Conservation (phyloP, 1,284 basidiomycete species). For the Macrocystidia cucumis region DNA sequence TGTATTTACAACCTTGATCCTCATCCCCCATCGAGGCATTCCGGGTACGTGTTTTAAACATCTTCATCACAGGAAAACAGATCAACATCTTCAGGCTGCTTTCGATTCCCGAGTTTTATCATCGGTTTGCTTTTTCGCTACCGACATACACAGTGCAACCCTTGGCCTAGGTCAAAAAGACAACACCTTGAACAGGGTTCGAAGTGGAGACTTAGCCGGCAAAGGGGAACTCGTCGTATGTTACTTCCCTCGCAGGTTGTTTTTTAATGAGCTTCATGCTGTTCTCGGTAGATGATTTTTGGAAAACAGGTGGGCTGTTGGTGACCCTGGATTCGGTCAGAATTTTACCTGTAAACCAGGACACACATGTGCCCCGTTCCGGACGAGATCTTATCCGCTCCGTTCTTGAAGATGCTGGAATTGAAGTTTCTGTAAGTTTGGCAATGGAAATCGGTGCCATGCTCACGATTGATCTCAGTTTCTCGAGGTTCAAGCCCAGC, state of each 20-base stretch:
- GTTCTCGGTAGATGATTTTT: constrained; percentile 70
- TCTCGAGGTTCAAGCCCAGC: constrained; percentile 88
- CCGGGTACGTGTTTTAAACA: constrained; percentile 30
- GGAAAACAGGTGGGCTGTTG: constrained; percentile 73
- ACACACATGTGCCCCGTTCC: constrained; percentile 82
- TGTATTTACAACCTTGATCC: background rate
- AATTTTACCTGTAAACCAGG: constrained; percentile 38
- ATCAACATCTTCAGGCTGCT: constrained; percentile 48
- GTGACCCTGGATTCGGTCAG: constrained; percentile 1
- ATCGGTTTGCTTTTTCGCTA: constrained; percentile 89
- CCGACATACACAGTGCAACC: constrained; percentile 81
- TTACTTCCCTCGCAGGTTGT: constrained; percentile 6
- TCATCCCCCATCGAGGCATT: constrained; percentile 38
- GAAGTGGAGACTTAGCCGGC: constrained; percentile 64
- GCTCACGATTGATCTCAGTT: constrained; percentile 43
- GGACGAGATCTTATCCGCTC: constrained; percentile 81
- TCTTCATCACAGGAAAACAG: constrained; percentile 1
- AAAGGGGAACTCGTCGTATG: constrained; percentile 81
- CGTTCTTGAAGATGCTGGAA: constrained; percentile 71
- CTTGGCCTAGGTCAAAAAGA: constrained; percentile 83
- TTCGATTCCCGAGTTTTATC: constrained; percentile 82
- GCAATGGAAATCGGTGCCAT: background rate
- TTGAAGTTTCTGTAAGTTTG: constrained; percentile 55
- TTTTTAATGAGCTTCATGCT: constrained; percentile 3
- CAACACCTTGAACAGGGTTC: constrained; percentile 65